These are phyloP conservation scores for Patellifolia procumbens DNA, from an alignment of 179 eudicot genomes.

Conservation along the genomic window DNA sequence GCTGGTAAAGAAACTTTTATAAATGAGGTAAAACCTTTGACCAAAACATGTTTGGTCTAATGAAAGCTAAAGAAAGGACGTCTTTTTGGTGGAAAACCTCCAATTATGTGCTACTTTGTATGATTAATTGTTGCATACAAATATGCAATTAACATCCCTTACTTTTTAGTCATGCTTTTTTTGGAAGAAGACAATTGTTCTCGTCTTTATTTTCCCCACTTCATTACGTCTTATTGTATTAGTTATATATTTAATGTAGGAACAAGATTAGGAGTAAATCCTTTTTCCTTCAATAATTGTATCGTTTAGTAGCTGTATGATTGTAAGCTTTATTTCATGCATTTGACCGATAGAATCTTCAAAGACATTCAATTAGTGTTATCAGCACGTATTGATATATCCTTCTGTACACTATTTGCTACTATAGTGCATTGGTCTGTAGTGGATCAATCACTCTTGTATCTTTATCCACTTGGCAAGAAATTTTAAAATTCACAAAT, in stretches of 20 bases:
- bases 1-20: neutral
- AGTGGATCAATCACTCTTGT: neutral
- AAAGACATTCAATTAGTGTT: neutral
- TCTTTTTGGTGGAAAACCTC: slow-evolving; percentile 3
- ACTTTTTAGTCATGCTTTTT: slow-evolving; percentile 20
- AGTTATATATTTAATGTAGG: too few relatives aligned
- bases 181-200: slow-evolving; percentile 21
- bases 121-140: slow-evolving; percentile 6
- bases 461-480: too few relatives aligned
- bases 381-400: neutral
- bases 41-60: neutral
- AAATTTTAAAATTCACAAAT: too few relatives aligned
- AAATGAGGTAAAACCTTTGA: neutral
- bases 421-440: neutral
- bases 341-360: slow-evolving; percentile 26
- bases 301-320: neutral
- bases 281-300: slow-evolving; percentile 14
- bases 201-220: slow-evolving; percentile 25
- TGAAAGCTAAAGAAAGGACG: neutral
- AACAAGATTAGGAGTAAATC: neutral
- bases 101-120: slow-evolving; percentile 17
- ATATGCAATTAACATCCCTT: slow-evolving; percentile 17
- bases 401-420: neutral
- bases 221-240: neutral
- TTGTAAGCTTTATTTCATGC: slow-evolving; percentile 3